Evolutionary conservation across 495 filamentous ascomycete genomes (phyloP).

Genomic region (Lasiosphaeria ovina): DNA sequence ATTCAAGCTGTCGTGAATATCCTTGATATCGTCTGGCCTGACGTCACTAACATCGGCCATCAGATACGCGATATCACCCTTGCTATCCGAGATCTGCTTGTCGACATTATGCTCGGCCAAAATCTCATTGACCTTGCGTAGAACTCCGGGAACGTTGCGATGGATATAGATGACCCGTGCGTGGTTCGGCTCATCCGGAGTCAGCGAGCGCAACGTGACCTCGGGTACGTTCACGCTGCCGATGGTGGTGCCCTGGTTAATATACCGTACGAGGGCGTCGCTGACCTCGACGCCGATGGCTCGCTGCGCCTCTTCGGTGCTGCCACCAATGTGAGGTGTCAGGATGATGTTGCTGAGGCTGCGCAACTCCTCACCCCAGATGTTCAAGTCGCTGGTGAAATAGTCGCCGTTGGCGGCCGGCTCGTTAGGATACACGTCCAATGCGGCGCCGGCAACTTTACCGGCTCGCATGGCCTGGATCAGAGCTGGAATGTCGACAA

Average conservation of each 20-base stretch:
- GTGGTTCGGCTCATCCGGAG: slow-evolving; percentile 81
- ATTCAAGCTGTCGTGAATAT: slow-evolving; percentile 79
- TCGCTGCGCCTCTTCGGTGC: slow-evolving; percentile 95
- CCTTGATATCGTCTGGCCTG: slow-evolving; percentile 74
- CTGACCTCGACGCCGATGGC: slow-evolving; percentile 94
- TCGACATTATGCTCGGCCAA: slow-evolving; percentile 95
- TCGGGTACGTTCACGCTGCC: slow-evolving; percentile 97
- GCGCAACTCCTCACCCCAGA: slow-evolving; percentile 83
- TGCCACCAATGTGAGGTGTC: slow-evolving; percentile 94
- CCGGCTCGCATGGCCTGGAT: slow-evolving; percentile 84
- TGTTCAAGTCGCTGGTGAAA: slow-evolving; percentile 82
- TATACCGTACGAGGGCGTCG: slow-evolving; percentile 82
- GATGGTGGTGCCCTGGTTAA: slow-evolving; percentile 85
- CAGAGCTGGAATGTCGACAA: slow-evolving; percentile 91
- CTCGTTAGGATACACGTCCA: slow-evolving; percentile 95
- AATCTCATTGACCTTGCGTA: slow-evolving; percentile 89
- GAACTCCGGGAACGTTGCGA: slow-evolving; percentile 89
- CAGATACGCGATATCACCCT: slow-evolving; percentile 90
- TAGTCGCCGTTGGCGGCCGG: slow-evolving; percentile 92
- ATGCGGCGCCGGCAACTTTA: slow-evolving; percentile 87
- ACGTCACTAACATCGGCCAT: slow-evolving; percentile 97
- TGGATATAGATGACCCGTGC: slow-evolving; percentile 95
- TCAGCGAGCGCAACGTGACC: slow-evolving; percentile 80
- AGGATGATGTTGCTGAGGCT: slow-evolving; percentile 89
- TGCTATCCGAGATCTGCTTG: slow-evolving; percentile 94